phyloP scores from a whole-genome alignment of 2,329 filamentous ascomycete genomes.

The Stagonosporopsis cucurbitacearum region DNA sequence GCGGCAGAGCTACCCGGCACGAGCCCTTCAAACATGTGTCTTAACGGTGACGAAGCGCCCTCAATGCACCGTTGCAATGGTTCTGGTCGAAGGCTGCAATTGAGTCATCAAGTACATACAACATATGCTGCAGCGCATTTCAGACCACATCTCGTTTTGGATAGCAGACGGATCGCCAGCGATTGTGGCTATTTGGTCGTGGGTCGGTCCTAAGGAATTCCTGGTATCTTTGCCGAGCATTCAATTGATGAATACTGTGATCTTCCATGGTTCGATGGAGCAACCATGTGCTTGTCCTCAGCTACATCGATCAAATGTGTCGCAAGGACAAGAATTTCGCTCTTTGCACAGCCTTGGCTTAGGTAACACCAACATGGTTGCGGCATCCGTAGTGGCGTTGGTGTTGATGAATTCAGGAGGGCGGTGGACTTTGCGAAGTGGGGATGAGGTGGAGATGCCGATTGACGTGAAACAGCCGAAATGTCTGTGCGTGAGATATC shows the following conservation, averaged over 20 bases:
- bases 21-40: not conserved
- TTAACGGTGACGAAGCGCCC: not conserved
- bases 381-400: not conserved
- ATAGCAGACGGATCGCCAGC: not conserved
- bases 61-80: not conserved
- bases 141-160: not conserved
- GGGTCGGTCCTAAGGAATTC: not conserved
- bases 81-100: not conserved
- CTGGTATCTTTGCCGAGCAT: constrained; percentile 2
- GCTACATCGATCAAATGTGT: not conserved
- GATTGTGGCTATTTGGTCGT: too few relatives aligned
- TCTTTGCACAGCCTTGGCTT: constrained; percentile 2
- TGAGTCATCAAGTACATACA: not conserved
- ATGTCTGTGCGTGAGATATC: not conserved
- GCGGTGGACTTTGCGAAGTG: constrained; percentile 8
- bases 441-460: constrained; percentile 10
- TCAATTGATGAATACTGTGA: not conserved
- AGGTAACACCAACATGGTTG: constrained; percentile 1
- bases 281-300: not conserved
- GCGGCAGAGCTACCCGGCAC: constrained; percentile 7
- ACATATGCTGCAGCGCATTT: not conserved
- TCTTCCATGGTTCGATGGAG: not conserved
- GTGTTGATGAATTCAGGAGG: constrained; percentile 6
- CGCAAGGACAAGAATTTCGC: not conserved
- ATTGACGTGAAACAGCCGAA: constrained; percentile 7